Conservation (phyloP, 2,329 filamentous ascomycete species). For the Verticillium zaregamsianum region DNA sequence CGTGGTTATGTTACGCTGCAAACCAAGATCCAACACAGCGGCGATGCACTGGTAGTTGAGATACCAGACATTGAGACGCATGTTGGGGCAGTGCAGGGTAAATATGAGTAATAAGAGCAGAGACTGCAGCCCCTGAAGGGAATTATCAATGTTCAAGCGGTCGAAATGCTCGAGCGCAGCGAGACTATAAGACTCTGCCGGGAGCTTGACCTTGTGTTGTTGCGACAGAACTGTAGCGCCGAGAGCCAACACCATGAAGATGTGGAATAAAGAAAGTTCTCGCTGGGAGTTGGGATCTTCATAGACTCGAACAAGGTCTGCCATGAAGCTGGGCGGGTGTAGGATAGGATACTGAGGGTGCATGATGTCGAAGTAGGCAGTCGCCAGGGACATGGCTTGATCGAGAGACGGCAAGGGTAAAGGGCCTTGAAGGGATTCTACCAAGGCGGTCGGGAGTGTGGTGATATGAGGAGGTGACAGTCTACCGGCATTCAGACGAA, state of each 20-base stretch:
- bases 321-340: slow-evolving; percentile 36
- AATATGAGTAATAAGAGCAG: slow-evolving; percentile 42
- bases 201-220: slow-evolving; percentile 36
- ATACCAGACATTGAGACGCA: slow-evolving; percentile 48
- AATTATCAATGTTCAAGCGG: slow-evolving; percentile 42
- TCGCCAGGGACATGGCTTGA: slow-evolving; percentile 34
- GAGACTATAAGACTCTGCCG: slow-evolving; percentile 44
- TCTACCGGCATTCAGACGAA: slow-evolving; percentile 8
- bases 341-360: slow-evolving; percentile 46
- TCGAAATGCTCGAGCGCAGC: slow-evolving; percentile 43
- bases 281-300: slow-evolving; percentile 16
- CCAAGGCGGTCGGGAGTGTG: slow-evolving; percentile 20
- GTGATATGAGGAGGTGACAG: background rate
- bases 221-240: slow-evolving; percentile 39
- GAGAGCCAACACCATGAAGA: slow-evolving; percentile 50
- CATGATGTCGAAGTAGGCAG: slow-evolving; percentile 43
- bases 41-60: slow-evolving; percentile 52
- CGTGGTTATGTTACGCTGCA: slow-evolving; percentile 44
- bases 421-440: slow-evolving; percentile 27
- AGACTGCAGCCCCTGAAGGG: slow-evolving; percentile 44
- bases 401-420: slow-evolving; percentile 24
- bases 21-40: slow-evolving; percentile 43
- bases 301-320: slow-evolving; percentile 11
- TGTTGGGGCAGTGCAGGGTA: slow-evolving; percentile 44
- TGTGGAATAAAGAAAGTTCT: slow-evolving; percentile 32